Evolutionary conservation across 2,329 filamentous ascomycete species (phyloP), one percentile per base, ranked within the genome.

Genomic region (Tothia fuscella): DNA sequence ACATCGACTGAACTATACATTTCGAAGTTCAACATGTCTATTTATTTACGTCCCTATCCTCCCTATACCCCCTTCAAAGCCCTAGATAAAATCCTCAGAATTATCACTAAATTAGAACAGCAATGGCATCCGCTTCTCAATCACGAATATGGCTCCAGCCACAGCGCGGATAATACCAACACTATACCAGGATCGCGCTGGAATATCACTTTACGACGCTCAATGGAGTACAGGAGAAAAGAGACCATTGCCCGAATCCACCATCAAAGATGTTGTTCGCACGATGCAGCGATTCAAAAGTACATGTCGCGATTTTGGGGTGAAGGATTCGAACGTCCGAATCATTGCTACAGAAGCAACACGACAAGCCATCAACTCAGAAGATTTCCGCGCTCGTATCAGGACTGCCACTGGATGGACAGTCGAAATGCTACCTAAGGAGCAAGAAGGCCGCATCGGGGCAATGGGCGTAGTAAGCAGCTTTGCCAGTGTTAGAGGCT

Each of bases 41-140:
- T 37, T 25, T 9, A 29, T 29, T 24, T 17, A 37, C 35, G 20
- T 17, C 6, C 22, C 28, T 9, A 5, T 28, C 34, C 7, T 22
- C 10, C 6, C 35, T 26, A 25, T 25, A 6, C 9, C 22, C 28
- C 19, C 4, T 13, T 24, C n/a, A n/a, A n/a, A n/a, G n/a, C n/a
- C n/a, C n/a, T n/a, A n/a, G n/a, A n/a, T n/a, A n/a, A n/a, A n/a
- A n/a, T n/a, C n/a, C n/a, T n/a, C n/a, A n/a, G n/a, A n/a, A n/a
- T n/a, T n/a, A n/a, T n/a, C n/a, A n/a, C n/a, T n/a, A n/a, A n/a
- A n/a, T n/a, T n/a, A n/a, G n/a, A 29, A 28, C 29, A 85, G 86
- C 67, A 95, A 94, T 66, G 88, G 87, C 52, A 89, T 94, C 53
- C 84, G 88, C 42, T 93, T 93, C 67, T 89, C 85, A 33, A 85